Conservation (phyloP, 306 rosid genomes). For the Purshia tridentata region DNA sequence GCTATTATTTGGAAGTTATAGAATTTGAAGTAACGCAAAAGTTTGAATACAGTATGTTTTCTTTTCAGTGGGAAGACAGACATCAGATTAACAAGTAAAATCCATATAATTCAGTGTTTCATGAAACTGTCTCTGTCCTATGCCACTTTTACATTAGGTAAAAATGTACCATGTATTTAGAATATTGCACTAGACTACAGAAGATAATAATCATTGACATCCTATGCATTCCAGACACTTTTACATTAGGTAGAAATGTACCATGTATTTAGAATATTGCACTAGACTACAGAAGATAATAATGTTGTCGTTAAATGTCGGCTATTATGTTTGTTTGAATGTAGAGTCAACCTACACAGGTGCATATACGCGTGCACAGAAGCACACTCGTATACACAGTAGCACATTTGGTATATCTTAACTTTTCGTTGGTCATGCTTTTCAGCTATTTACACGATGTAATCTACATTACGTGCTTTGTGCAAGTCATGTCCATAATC, state of each 20-base stretch:
- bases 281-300: no score
- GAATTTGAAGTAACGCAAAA: background rate
- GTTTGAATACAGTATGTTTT: background rate
- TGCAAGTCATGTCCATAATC: slow-evolving; percentile 83
- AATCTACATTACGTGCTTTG: slow-evolving; percentile 90
- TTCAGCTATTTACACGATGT: slow-evolving; percentile 85
- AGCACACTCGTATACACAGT: background rate
- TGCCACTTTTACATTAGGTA: background rate
- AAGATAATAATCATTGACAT: no score
- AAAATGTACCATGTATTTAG: background rate
- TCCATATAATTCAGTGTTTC: background rate
- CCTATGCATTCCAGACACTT: no score
- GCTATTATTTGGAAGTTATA: background rate
- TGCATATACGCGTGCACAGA: background rate
- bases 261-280: no score
- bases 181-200: no score
- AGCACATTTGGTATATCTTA: background rate
- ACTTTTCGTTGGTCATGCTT: slow-evolving; percentile 20
- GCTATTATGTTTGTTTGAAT: background rate
- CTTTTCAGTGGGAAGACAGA: background rate
- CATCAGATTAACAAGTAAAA: background rate
- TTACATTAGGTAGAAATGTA: no score
- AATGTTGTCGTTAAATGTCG: no score
- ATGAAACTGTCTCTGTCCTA: background rate
- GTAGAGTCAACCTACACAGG: background rate